Conservation (phyloP, 495 filamentous ascomycete species). For the Xylaria nigripes region DNA sequence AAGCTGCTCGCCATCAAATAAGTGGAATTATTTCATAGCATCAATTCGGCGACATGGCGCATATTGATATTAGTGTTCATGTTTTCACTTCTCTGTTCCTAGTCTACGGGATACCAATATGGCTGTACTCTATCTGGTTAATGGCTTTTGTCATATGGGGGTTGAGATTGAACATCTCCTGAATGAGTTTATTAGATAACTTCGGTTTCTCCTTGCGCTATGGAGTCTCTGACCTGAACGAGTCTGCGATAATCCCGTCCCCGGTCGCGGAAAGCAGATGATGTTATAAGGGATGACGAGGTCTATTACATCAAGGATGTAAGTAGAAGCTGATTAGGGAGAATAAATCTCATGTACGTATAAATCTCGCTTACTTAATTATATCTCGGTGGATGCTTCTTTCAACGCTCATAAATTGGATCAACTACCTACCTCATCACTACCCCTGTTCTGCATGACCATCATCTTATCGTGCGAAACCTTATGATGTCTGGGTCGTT, state of each 20-base stretch:
- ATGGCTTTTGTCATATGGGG: constrained; percentile 11
- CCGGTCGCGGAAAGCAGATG: constrained; percentile 30
- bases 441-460: background rate
- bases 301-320: constrained; percentile 38
- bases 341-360: constrained; percentile 10
- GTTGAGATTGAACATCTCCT: background rate
- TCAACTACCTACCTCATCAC: background rate
- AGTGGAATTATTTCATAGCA: constrained; percentile 11
- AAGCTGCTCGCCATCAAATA: constrained; percentile 69
- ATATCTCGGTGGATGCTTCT: background rate
- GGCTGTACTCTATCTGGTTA: constrained; percentile 23
- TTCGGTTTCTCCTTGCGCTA: constrained; percentile 13
- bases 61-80: constrained; percentile 9
- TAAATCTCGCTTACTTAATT: background rate
- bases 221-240: constrained; percentile 32
- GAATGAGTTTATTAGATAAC: constrained; percentile 1
- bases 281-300: constrained; percentile 39
- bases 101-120: constrained; percentile 23
- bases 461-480: too few relatives aligned
- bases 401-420: background rate
- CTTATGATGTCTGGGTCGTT: too few relatives aligned
- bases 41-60: constrained; percentile 5
- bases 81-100: constrained; percentile 22
- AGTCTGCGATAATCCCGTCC: constrained; percentile 33
- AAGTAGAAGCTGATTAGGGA: constrained; percentile 17